Evolutionary conservation across 108 stramenopile genomes (phyloP), one percentile per base, ranked within the genome.

Genomic region (Cyclostephanos invisitatus): DNA sequence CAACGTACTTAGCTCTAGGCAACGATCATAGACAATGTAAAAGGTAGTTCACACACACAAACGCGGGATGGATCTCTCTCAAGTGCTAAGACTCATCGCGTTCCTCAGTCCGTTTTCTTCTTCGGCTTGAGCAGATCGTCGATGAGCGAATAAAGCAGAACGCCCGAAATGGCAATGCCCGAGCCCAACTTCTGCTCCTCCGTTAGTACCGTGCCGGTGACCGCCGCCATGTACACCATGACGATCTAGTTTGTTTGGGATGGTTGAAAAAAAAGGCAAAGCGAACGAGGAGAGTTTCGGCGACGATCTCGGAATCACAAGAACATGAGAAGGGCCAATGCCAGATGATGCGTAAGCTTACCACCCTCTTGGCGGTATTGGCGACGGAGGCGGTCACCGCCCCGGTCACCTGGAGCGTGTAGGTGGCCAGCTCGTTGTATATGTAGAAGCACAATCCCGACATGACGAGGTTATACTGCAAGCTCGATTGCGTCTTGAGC

Each of bases 381-480:
- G 84, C 84, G 5, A 85, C 84, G 38, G 84, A 85, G 7, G 81
- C 78, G 7, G 84, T 83, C 29, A 85, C 84, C 1, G 84, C 77
- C 18, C 82, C 81, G 21, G 82, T 85, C 29, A 75, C 78, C 69
- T 82, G 79, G 27, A 85, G 67, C 18, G 84, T 85, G 64, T 83
- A 80, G 7, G 84, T 85, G 22, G 84, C 84, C 35, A 85, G 79
- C 73, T 85, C 84, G 64, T 85, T 85, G 82, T 85, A 85, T 42
- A 82, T 75, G 82, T 83, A 85, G 67, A 85, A 85, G 24, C 71
- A 55, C 9, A 85, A 64, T 29, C 84, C 84, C 15, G 78, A 80
- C 73, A 85, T 77, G 50, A 78, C 54, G n/a, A 85, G 78, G 40
- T 83, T 85, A 62, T 80, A 83, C 66, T 83, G 82, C 15, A 85